Percentiles rank a stretch among this genome's conserved stretches.
These are phyloP conservation scores for Ophiostoma sp. DNA, from an alignment of 2,329 filamentous ascomycete species.

Conservation along the genomic window DNA sequence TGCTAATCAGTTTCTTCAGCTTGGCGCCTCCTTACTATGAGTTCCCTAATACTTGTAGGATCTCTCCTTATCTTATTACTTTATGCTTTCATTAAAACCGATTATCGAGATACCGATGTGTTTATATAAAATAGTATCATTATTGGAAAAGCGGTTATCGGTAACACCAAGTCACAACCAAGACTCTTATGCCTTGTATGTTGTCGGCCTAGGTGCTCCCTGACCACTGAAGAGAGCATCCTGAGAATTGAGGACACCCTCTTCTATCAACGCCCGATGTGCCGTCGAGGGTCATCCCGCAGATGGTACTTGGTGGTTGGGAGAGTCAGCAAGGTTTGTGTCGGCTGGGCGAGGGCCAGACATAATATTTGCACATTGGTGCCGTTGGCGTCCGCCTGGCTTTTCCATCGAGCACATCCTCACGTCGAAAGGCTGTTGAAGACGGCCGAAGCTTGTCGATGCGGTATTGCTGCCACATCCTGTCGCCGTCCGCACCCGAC, in stretches of 20 bases:
- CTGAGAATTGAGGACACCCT: background rate
- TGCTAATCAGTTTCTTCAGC: background rate
- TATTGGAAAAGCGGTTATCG: background rate
- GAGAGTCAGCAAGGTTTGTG: background rate
- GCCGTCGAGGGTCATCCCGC: slow-evolving; percentile 3
- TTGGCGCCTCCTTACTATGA: background rate
- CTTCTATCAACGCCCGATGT: background rate
- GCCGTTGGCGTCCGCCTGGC: background rate
- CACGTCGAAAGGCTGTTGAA: background rate
- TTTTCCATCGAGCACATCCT: background rate
- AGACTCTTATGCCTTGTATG: background rate
- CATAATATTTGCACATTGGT: background rate
- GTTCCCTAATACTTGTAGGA: no score
- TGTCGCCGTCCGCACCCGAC: background rate
- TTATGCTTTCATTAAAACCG: background rate
- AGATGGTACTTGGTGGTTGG: background rate
- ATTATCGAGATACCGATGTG: no score
- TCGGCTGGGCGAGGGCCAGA: background rate
- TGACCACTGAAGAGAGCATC: background rate
- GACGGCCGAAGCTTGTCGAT: background rate
- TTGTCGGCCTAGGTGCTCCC: background rate
- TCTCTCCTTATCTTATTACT: no score
- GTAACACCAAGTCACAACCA: background rate
- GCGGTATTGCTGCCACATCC: background rate
- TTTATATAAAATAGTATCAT: background rate